Evolutionary conservation across 2,329 filamentous ascomycete species (phyloP).

Genomic region (Exophiala aquamarina): DNA sequence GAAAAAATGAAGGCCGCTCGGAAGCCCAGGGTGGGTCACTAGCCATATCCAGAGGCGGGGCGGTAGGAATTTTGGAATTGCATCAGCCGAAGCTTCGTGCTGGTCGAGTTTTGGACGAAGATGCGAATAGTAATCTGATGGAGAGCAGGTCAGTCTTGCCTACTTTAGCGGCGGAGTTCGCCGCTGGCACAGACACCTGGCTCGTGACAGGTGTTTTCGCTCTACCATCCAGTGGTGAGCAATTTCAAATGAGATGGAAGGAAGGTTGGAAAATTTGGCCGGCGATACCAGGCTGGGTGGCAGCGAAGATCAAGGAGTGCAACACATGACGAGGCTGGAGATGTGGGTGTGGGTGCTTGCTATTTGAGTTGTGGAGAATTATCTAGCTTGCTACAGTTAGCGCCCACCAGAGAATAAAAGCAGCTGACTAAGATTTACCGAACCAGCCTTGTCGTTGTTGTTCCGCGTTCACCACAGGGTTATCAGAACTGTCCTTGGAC

Average conservation of each 20-base stretch:
- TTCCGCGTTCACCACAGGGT: too few relatives aligned
- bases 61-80: slow-evolving; percentile 52
- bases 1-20: slow-evolving; percentile 43
- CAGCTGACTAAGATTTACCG: too few relatives aligned
- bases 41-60: slow-evolving; percentile 50
- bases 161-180: slow-evolving; percentile 63
- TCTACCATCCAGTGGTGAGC: slow-evolving; percentile 58
- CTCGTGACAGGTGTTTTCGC: slow-evolving; percentile 72
- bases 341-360: too few relatives aligned
- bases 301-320: not conserved
- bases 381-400: too few relatives aligned
- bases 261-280: slow-evolving; percentile 63
- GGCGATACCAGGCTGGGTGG: slow-evolving; percentile 57
- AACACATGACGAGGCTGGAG: too few relatives aligned
- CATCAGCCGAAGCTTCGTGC: slow-evolving; percentile 40
- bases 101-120: slow-evolving; percentile 70
- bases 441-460: too few relatives aligned
- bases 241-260: slow-evolving; percentile 55
- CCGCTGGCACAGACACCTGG: slow-evolving; percentile 60
- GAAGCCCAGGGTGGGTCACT: slow-evolving; percentile 38
- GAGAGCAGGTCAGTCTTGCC: slow-evolving; percentile 72
- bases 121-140: slow-evolving; percentile 76
- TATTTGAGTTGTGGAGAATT: too few relatives aligned
- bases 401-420: too few relatives aligned
- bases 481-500: too few relatives aligned